phyloP scores from a whole-genome alignment of 179 eudicot genomes.

The Sideroxylon spinosum region DNA sequence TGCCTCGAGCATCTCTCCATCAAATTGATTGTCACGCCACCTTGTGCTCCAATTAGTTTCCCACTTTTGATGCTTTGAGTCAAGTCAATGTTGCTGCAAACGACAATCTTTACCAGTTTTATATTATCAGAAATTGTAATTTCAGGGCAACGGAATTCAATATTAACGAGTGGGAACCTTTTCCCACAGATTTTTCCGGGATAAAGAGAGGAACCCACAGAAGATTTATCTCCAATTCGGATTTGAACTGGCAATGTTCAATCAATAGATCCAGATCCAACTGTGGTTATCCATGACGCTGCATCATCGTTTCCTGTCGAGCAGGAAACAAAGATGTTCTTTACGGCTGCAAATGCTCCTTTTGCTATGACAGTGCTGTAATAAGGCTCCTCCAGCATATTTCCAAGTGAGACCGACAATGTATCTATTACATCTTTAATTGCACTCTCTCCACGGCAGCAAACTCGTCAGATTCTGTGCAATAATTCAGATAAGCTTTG shows the following conservation, averaged over 20 bases:
- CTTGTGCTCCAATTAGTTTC: not conserved
- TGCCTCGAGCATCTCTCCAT: not conserved
- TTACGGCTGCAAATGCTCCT: too few relatives aligned
- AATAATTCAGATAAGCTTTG: too few relatives aligned
- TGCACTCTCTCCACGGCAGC: too few relatives aligned
- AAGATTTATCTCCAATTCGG: slow-evolving; percentile 27
- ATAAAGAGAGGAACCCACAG: slow-evolving; percentile 3
- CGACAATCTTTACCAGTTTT: not conserved
- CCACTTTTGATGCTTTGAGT: not conserved
- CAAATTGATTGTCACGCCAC: not conserved
- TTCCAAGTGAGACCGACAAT: too few relatives aligned
- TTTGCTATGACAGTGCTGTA: too few relatives aligned
- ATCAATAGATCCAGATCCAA: too few relatives aligned
- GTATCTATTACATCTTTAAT: too few relatives aligned
- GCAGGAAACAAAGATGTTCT: too few relatives aligned
- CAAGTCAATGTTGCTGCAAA: not conserved
- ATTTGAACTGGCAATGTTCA: slow-evolving; percentile 34
- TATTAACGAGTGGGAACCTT: not conserved
- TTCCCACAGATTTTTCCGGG: not conserved
- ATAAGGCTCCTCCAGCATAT: too few relatives aligned
- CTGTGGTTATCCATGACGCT: too few relatives aligned
- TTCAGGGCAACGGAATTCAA: not conserved
- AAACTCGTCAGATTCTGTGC: too few relatives aligned
- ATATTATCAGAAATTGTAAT: not conserved
- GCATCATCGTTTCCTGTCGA: too few relatives aligned